Base-by-base conservation (phyloP, 306 rosid species). In the Luffa acutangula region DNA sequence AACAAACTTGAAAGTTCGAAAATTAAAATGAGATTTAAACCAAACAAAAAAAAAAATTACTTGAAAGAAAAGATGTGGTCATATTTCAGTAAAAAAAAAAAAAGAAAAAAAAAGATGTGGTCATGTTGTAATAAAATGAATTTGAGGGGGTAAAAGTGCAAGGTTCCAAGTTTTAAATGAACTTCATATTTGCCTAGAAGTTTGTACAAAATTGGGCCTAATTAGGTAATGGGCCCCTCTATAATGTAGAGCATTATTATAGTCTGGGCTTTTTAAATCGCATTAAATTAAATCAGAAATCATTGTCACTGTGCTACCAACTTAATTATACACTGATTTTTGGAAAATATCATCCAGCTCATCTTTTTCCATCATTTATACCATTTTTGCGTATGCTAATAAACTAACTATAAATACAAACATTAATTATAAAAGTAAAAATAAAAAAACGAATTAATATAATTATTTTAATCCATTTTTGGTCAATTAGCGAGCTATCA, bases 171-270 rank as follows among this genome's bases (percentile, higher is more conserved):
- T 62, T 12, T 11, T 11, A 62, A 62, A 62, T 60, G 42, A 4
- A 25, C 7, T 60, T 60, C 15, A 62, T 25, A 25, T 62, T 62
- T 33, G 41, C n/a, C 6, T 3, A 21, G 0, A 56, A 20, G 37
- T 62, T 63, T 63, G 43, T 33, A 65, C 73, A 45, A 70, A 70
- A 9, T 43, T 70, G 76, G 76, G 76, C 76, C 76, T 70, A 43
- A 70, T 70, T 13, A 70, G 54, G 53, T 20, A 70, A 70, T 70
- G 76, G 76, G 39, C 76, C 76, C 76, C 76, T 70, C 76, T 70
- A 43, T 70, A 20, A 69, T 69, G 31, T 41, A 69, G 37, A n/a
- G 18, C 52, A 69, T 43, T 43, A 70, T 43, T 70, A n/a, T 20
- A 20, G 76, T 11, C 18, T 70, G 76, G 76, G 76, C 76, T 70